phyloP scores from a whole-genome alignment of 495 filamentous ascomycete species.

The Daldinia bambusicola region DNA sequence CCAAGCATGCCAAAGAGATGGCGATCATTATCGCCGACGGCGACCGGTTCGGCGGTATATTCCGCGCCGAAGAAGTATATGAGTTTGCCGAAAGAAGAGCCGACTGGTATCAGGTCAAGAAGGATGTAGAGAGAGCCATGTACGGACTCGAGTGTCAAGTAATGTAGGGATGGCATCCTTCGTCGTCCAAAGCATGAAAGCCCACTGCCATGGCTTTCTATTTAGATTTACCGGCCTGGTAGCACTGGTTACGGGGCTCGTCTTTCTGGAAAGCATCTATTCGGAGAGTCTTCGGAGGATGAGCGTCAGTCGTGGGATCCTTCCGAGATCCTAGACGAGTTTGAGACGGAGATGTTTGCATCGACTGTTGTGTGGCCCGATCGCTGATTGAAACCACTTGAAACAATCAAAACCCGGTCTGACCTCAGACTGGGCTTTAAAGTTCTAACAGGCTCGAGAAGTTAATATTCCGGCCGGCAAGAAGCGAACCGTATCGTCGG shows the following conservation, averaged over 20 bases:
- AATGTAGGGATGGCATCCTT: conserved; percentile 68
- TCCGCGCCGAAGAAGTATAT: conserved; percentile 94
- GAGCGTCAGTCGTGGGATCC: no score
- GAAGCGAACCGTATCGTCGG: conserved; percentile 19
- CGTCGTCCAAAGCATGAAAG: not conserved
- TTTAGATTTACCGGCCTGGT: not conserved
- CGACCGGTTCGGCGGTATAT: conserved; percentile 89
- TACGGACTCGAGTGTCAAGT: conserved; percentile 90
- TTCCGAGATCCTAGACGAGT: no score
- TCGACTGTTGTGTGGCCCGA: not conserved
- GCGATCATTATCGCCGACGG: conserved; percentile 93
- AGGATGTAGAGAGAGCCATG: conserved; percentile 94
- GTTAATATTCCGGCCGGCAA: conserved; percentile 20
- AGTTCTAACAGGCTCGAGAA: conserved; percentile 9
- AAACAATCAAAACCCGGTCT: not conserved
- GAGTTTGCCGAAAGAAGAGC: conserved; percentile 94
- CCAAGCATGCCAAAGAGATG: conserved; percentile 90
- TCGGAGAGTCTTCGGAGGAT: not conserved
- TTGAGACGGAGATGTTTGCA: not conserved
- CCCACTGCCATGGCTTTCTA: not conserved
- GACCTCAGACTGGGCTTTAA: not conserved
- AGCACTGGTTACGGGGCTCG: not conserved
- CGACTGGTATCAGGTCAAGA: conserved; percentile 91
- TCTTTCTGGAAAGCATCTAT: not conserved
- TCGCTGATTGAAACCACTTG: not conserved